A percentile compares a stretch with the other conserved stretches of the same genome.
Conservation (phyloP, 805 yeast genomes). For the Debaryomyces tyrocola region DNA sequence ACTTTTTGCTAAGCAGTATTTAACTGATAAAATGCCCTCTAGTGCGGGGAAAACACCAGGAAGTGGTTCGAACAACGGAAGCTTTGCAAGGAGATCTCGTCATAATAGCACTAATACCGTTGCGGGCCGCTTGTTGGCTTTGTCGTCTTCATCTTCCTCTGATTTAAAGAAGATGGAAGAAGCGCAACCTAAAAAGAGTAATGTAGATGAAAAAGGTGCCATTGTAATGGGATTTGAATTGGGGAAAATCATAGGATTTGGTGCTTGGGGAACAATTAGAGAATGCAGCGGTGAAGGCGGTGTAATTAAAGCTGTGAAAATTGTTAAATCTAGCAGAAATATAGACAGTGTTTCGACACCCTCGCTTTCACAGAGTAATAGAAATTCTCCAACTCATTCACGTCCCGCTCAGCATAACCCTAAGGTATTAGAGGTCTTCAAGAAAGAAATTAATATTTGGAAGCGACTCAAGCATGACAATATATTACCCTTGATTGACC, state of each 20-base stretch:
- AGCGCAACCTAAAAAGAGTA: slow-evolving; percentile 23
- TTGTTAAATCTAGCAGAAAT: slow-evolving; percentile 41
- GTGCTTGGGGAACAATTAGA: slow-evolving; percentile 87
- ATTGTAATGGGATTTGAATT: slow-evolving; percentile 58
- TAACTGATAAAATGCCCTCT: slow-evolving; percentile 21
- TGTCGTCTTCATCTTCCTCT: slow-evolving; percentile 37
- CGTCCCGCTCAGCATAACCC: slow-evolving; percentile 31
- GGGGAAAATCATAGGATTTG: slow-evolving; percentile 79
- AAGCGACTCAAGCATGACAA: slow-evolving; percentile 60
- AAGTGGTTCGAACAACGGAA: slow-evolving; percentile 23
- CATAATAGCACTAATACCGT: slow-evolving; percentile 35
- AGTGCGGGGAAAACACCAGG: slow-evolving; percentile 21
- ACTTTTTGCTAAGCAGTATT: slow-evolving; percentile 36
- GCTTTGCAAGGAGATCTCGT: slow-evolving; percentile 31
- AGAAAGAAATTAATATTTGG: slow-evolving; percentile 79
- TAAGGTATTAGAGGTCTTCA: slow-evolving; percentile 56
- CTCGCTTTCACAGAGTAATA: slow-evolving; percentile 3
- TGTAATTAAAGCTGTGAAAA: slow-evolving; percentile 57
- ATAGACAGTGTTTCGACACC: slow-evolving; percentile 15
- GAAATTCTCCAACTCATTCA: background rate
- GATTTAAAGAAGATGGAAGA: slow-evolving; percentile 29
- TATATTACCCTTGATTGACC: slow-evolving; percentile 61
- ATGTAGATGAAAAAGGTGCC: slow-evolving; percentile 68
- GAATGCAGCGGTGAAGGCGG: slow-evolving; percentile 53
- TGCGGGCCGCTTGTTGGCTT: slow-evolving; percentile 40